Conservation (phyloP, 306 rosid species). For the Dalbergia cultrata region DNA sequence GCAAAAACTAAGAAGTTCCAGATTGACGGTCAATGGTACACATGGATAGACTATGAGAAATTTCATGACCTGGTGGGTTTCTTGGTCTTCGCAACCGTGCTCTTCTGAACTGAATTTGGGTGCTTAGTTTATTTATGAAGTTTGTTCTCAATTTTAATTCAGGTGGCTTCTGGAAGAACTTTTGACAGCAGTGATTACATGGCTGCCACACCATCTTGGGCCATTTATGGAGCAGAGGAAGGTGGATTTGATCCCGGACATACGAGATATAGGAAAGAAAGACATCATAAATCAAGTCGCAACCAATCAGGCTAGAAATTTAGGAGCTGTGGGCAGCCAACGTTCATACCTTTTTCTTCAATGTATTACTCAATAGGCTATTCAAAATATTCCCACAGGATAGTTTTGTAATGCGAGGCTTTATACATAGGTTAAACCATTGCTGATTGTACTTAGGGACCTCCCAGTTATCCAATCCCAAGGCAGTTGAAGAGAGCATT, state of each 20-base stretch:
- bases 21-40: conserved; percentile 87
- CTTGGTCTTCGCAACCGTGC: neutral
- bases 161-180: conserved; percentile 89
- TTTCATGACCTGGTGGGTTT: conserved; percentile 87
- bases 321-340: conserved; percentile 38
- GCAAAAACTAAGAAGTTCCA: conserved; percentile 90
- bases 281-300: conserved; percentile 80
- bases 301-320: conserved; percentile 58
- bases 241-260: conserved; percentile 96
- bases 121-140: conserved; percentile 4
- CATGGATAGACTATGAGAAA: conserved; percentile 97
- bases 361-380: conserved; percentile 45
- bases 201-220: conserved; percentile 95
- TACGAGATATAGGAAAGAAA: conserved; percentile 80
- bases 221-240: conserved; percentile 90
- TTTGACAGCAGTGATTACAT: conserved; percentile 84
- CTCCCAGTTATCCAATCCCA: conserved; percentile 28
- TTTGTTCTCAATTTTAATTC: conserved; percentile 49
- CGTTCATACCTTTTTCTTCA: conserved; percentile 16
- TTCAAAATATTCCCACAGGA: conserved; percentile 41
- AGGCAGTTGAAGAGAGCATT: conserved; percentile 34
- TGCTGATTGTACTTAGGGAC: conserved; percentile 35
- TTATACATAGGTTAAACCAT: conserved; percentile 42
- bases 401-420: conserved; percentile 40
- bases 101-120: conserved; percentile 29